Conservation (phyloP, 352 stramenopile genomes). For the Phytophthora ramorum region DNA sequence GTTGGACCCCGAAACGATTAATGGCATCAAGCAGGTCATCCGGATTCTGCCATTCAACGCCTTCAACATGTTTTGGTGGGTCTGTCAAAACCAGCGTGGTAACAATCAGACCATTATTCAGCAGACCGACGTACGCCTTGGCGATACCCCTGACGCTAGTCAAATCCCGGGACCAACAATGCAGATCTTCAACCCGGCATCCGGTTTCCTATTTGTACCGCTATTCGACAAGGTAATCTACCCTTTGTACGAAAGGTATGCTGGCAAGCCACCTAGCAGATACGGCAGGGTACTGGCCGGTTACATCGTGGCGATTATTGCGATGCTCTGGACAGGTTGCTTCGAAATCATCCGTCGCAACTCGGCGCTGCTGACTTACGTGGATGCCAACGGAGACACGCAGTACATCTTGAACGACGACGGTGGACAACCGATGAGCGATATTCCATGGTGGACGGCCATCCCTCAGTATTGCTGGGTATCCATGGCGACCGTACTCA, state of each 20-base stretch:
- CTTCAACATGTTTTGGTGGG: conserved; percentile 68
- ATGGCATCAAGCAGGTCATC: conserved; percentile 66
- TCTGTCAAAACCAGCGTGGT: conserved; percentile 63
- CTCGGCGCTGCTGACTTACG: conserved; percentile 29
- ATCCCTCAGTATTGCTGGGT: conserved; percentile 29
- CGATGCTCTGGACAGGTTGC: conserved; percentile 46
- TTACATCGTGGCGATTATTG: conserved; percentile 45
- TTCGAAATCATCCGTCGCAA: conserved; percentile 51
- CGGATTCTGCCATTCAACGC: conserved; percentile 31
- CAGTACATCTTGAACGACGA: conserved; percentile 35
- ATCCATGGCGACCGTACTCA: conserved; percentile 27
- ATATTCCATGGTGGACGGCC: conserved; percentile 27
- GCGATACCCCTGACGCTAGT: conserved; percentile 32
- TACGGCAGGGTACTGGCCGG: conserved; percentile 51
- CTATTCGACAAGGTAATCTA: conserved; percentile 49
- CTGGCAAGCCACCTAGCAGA: conserved; percentile 43
- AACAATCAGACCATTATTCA: conserved; percentile 78
- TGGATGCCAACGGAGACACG: conserved; percentile 22
- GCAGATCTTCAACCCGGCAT: conserved; percentile 55
- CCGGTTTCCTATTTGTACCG: conserved; percentile 50
- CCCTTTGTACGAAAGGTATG: conserved; percentile 46
- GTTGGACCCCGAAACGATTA: conserved; percentile 47
- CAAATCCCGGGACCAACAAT: conserved; percentile 61
- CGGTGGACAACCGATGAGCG: conserved; percentile 22
- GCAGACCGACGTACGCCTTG: conserved; percentile 62